phyloP scores from a whole-genome alignment of 2,329 filamentous ascomycete genomes.

The Trichoderma atroviride region DNA sequence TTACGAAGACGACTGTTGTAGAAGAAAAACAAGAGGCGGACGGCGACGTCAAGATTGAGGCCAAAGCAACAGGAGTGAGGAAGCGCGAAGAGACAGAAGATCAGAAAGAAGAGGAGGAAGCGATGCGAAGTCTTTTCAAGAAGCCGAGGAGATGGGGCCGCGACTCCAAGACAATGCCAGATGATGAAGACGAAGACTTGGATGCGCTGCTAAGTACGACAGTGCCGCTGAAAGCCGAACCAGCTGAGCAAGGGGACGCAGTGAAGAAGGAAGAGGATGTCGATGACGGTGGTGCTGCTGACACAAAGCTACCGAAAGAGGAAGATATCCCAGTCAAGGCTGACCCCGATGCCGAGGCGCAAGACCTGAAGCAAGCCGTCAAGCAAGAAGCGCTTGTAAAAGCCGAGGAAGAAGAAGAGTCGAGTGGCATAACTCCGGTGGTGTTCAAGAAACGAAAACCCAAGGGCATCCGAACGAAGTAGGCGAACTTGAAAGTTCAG shows the following conservation, averaged over 20 bases:
- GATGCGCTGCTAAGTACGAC: conserved; percentile 59
- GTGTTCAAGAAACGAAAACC: conserved; percentile 82
- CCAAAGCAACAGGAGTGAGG: conserved; percentile 58
- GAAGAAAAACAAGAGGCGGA: conserved; percentile 48
- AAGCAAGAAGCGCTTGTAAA: conserved; percentile 40
- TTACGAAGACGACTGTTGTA: conserved; percentile 64
- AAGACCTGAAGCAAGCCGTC: background rate
- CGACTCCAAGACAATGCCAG: conserved; percentile 53
- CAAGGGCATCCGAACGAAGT: conserved; percentile 65
- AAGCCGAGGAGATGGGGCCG: conserved; percentile 59
- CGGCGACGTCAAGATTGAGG: conserved; percentile 46
- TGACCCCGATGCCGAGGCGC: conserved; percentile 39
- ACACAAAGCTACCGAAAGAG: conserved; percentile 31
- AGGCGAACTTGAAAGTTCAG: conserved; percentile 26
- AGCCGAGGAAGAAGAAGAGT: conserved; percentile 41
- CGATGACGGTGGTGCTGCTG: conserved; percentile 32
- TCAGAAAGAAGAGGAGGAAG: conserved; percentile 62
- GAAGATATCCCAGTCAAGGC: conserved; percentile 44
- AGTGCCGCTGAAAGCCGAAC: conserved; percentile 30
- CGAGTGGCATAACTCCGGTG: conserved; percentile 49
- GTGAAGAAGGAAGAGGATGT: conserved; percentile 33
- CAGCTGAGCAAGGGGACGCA: conserved; percentile 34
- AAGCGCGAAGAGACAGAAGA: conserved; percentile 66
- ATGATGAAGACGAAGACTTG: conserved; percentile 57
- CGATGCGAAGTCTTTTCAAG: conserved; percentile 62